Conservation (phyloP, 2,329 filamentous ascomycete species). For the Xylaria sp. region DNA sequence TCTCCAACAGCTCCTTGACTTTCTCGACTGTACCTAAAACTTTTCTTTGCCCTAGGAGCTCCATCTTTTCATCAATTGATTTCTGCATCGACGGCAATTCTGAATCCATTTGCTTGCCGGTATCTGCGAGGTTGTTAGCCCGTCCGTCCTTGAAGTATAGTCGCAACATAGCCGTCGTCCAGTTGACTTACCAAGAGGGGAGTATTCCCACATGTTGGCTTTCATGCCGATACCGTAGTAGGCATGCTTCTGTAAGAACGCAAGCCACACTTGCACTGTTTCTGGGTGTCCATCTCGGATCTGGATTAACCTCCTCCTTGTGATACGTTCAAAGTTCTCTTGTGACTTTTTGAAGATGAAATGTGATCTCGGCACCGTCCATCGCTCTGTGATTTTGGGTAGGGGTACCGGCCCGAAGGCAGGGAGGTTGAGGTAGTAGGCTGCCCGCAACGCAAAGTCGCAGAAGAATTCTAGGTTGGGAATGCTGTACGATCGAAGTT, state of each 20-base stretch:
- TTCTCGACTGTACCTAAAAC: conserved; percentile 57
- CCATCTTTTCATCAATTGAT: conserved; percentile 57
- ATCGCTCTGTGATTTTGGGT: conserved; percentile 85
- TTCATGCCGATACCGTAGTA: conserved; percentile 99
- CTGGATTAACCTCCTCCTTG: conserved; percentile 83
- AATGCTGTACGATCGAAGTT: conserved; percentile 87
- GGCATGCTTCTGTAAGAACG: conserved; percentile 88
- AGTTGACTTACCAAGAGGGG: conserved; percentile 65
- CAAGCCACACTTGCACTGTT: conserved; percentile 88
- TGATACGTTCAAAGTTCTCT: conserved; percentile 96
- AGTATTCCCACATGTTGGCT: conserved; percentile 93
- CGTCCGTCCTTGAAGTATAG: too few relatives aligned
- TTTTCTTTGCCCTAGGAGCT: conserved; percentile 60
- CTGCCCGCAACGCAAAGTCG: conserved; percentile 92
- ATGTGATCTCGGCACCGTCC: conserved; percentile 87
- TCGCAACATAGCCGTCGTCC: neutral
- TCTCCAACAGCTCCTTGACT: conserved; percentile 62
- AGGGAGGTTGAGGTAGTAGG: conserved; percentile 89
- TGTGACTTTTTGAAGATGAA: conserved; percentile 98
- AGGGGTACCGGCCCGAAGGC: conserved; percentile 86
- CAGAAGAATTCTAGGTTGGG: conserved; percentile 92
- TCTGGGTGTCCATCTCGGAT: conserved; percentile 92
- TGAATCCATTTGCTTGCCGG: conserved; percentile 56
- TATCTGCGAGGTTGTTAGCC: conserved; percentile 46
- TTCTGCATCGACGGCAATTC: conserved; percentile 44